These are phyloP conservation scores for Flaveria floridana DNA, from an alignment of 140 eudicot genomes.

Conservation along the genomic window DNA sequence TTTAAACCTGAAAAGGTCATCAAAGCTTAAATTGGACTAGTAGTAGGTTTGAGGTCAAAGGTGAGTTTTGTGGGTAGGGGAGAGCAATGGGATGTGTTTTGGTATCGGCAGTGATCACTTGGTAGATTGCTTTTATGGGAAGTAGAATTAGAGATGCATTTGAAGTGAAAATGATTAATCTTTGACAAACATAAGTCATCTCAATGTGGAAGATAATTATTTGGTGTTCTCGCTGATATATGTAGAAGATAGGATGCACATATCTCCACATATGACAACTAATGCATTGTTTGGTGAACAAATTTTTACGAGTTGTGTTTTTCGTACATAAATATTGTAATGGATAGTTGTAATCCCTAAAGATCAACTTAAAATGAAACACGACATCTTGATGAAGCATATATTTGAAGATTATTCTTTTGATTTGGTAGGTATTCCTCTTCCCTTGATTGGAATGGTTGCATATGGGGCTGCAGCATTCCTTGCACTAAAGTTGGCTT, in stretches of 20 bases:
- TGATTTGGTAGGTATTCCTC: conserved; percentile 83
- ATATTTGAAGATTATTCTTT: conserved; percentile 20
- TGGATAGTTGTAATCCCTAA: neutral
- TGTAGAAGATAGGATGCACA: neutral
- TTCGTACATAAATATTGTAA: neutral
- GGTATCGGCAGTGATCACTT: no score
- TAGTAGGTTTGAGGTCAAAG: no score
- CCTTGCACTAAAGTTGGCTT: conserved; percentile 60
- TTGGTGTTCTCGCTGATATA: neutral
- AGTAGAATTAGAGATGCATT: neutral
- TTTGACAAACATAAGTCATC: neutral
- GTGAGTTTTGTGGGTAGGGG: no score
- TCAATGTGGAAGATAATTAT: neutral
- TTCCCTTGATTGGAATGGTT: conserved; percentile 87
- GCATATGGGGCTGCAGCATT: conserved; percentile 71
- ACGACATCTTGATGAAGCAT: conserved; percentile 13
- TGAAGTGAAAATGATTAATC: neutral
- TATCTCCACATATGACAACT: conserved; percentile 1
- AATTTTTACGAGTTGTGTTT: neutral
- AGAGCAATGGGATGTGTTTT: no score
- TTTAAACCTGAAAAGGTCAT: neutral
- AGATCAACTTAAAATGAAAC: neutral
- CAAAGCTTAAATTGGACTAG: neutral
- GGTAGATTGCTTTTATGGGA: neutral
- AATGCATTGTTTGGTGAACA: conserved; percentile 8